phyloP scores from a whole-genome alignment of 2,329 filamentous ascomycete species.

The Thielaviopsis euricoi region DNA sequence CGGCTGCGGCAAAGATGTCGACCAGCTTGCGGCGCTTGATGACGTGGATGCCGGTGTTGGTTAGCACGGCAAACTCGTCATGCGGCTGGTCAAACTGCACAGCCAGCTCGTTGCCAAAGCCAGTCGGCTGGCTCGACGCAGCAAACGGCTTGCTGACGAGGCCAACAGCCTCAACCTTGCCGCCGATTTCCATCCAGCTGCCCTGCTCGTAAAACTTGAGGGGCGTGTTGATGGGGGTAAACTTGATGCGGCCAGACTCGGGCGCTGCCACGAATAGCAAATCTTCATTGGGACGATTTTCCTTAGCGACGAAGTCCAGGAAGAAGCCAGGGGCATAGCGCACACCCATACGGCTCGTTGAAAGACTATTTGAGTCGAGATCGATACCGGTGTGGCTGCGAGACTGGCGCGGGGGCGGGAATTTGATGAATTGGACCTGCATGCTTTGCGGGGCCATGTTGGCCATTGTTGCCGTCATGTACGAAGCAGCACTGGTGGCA shows the following conservation, averaged over 20 bases:
- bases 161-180: constrained; percentile 63
- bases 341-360: constrained; percentile 33
- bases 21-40: constrained; percentile 72
- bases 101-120: constrained; percentile 88
- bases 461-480: constrained; percentile 42
- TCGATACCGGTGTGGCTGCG: constrained; percentile 26
- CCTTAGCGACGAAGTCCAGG: constrained; percentile 60
- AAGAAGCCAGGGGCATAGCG: constrained; percentile 81
- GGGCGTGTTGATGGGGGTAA: constrained; percentile 33
- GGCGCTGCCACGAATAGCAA: constrained; percentile 70
- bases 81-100: constrained; percentile 81
- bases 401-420: constrained; percentile 47
- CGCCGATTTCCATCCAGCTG: constrained; percentile 59
- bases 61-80: constrained; percentile 78
- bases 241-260: constrained; percentile 71
- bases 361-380: constrained; percentile 31
- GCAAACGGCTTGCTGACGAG: constrained; percentile 57
- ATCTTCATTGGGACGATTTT: constrained; percentile 43
- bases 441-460: constrained; percentile 71
- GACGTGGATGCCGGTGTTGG: constrained; percentile 77
- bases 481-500: constrained; percentile 61
- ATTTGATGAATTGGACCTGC: constrained; percentile 95
- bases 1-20: constrained; percentile 75
- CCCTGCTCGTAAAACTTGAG: constrained; percentile 61
- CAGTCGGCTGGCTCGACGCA: constrained; percentile 48